These are phyloP conservation scores for Botrytis fragariae DNA, from an alignment of 2,329 filamentous ascomycete genomes.

Conservation along the genomic window DNA sequence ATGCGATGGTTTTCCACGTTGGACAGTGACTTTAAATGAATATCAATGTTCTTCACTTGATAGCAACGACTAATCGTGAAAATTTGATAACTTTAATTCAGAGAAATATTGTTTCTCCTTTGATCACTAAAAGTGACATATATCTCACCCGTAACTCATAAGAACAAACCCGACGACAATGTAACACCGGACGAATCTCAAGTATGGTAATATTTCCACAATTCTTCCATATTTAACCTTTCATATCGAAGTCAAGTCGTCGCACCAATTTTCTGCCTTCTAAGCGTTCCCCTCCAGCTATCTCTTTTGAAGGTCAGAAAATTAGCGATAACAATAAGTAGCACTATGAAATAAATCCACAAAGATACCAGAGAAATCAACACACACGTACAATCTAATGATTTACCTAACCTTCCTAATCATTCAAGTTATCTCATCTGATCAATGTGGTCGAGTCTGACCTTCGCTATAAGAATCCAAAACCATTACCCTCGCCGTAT, in stretches of 20 bases:
- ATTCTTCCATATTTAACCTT: rapidly evolving
- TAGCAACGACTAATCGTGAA: no score
- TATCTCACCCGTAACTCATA: not conserved
- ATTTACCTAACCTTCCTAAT: not conserved
- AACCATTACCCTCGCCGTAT: not conserved
- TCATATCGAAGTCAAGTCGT: rapidly evolving
- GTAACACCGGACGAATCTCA: not conserved
- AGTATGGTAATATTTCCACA: no score
- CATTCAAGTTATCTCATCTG: not conserved
- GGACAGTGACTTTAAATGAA: no score
- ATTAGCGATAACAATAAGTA: no score
- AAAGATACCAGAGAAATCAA: no score
- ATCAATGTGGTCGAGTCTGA: not conserved
- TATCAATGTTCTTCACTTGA: not conserved
- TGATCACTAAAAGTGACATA: not conserved
- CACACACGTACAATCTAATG: rapidly evolving
- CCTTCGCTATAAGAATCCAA: not conserved
- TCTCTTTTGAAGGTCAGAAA: no score
- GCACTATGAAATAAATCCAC: not conserved
- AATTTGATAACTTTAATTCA: not conserved
- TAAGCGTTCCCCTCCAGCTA: not conserved
- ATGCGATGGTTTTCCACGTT: not conserved
- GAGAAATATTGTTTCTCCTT: no score
- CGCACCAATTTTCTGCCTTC: rapidly evolving
- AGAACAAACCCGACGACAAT: no score